phyloP scores from a whole-genome alignment of 768 basidiomycete species.

The Russula emetica region DNA sequence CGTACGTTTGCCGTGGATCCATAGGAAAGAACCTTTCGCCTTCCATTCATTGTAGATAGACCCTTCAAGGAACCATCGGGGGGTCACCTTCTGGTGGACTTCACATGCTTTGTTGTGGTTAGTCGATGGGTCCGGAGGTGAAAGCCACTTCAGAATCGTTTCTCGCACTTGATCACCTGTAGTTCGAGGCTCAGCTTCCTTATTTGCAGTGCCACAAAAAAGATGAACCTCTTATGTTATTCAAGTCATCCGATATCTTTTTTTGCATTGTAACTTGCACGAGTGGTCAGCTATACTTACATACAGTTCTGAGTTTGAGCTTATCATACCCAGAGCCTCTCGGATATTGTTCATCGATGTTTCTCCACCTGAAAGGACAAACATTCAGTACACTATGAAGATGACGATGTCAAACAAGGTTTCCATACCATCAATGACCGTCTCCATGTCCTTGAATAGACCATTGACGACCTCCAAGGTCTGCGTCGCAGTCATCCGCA shows the following conservation, averaged over 20 bases:
- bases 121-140: background rate
- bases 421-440: background rate
- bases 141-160: background rate
- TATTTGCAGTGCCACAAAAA: background rate
- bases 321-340: background rate
- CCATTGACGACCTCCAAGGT: background rate
- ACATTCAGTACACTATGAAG: background rate
- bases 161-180: background rate
- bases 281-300: background rate
- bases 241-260: background rate
- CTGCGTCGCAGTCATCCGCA: background rate
- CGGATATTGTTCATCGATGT: background rate
- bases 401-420: too few species aligned
- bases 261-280: background rate
- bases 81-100: background rate
- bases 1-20: constrained; percentile 13
- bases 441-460: constrained; percentile 5
- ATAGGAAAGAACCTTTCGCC: background rate
- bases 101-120: background rate
- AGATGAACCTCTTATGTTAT: background rate
- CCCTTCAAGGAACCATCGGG: constrained; percentile 2
- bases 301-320: background rate
- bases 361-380: background rate
- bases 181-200: background rate
- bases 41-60: background rate